A percentile compares a stretch with the other conserved stretches of the same genome.
Evolutionary conservation across 345 rosid genomes (phyloP).

Genomic region (Citrus australasica): DNA sequence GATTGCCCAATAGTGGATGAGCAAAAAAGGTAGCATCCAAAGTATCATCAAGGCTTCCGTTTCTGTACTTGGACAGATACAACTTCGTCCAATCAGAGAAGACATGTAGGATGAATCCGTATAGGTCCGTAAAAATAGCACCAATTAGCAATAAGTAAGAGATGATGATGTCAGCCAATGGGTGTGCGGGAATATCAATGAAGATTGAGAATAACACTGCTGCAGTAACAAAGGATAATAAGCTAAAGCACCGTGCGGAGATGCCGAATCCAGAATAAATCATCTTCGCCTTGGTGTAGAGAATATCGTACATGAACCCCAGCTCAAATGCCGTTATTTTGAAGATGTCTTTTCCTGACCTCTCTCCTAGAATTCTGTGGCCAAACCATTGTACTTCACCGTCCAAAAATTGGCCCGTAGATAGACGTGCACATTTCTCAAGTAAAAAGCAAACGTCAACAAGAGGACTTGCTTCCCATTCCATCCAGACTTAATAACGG

Average conservation of each 20-base stretch:
- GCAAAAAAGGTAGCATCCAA: no score
- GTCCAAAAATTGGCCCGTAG: neutral
- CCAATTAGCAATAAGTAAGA: constrained; percentile 36
- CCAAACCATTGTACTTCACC: neutral
- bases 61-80: no score
- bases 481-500: no score
- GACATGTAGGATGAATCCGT: neutral
- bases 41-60: no score
- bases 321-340: constrained; percentile 39
- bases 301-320: constrained; percentile 35
- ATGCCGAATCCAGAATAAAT: constrained; percentile 15
- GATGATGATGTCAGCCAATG: constrained; percentile 22
- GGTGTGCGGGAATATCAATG: neutral
- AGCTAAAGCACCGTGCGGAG: constrained; percentile 4
- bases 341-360: constrained; percentile 13
- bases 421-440: neutral
- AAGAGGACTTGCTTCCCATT: neutral
- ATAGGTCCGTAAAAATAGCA: constrained; percentile 27
- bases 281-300: constrained; percentile 34
- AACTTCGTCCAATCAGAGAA: neutral
- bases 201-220: constrained; percentile 12
- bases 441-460: neutral
- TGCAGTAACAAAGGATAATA: neutral
- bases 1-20: neutral
- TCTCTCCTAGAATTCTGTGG: neutral